Evolutionary conservation across 768 basidiomycete genomes (phyloP).

Genomic region (Ramaria sp.): DNA sequence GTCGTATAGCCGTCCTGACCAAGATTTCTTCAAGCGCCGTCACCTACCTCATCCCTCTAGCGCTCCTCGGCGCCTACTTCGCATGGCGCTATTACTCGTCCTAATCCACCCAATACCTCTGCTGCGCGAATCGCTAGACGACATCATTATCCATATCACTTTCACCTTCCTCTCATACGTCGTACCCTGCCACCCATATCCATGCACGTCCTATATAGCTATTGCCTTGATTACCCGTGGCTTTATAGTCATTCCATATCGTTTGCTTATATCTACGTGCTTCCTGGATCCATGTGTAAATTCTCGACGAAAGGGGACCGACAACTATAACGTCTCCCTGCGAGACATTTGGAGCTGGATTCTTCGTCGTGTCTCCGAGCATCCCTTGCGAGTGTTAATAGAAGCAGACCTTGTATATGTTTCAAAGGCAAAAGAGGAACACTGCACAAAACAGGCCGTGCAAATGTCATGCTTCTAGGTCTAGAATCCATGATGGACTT

Average conservation of each 20-base stretch:
- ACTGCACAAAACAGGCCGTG: too few species aligned
- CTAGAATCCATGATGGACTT: too few species aligned
- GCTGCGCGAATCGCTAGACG: background rate
- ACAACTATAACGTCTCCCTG: too few species aligned
- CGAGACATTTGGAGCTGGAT: too few species aligned
- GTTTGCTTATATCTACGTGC: background rate
- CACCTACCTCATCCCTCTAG: conserved; percentile 80
- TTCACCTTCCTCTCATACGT: background rate
- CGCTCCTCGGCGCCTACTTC: conserved; percentile 74
- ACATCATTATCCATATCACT: background rate
- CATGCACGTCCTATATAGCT: background rate
- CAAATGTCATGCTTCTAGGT: too few species aligned
- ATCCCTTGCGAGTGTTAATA: too few species aligned
- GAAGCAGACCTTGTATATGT: too few species aligned
- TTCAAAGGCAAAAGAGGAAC: too few species aligned
- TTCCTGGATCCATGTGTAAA: too few species aligned
- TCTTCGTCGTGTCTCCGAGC: too few species aligned
- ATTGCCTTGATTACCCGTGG: background rate
- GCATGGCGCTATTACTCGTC: conserved; percentile 68
- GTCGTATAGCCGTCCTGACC: background rate
- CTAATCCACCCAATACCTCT: background rate
- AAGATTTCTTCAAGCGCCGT: conserved; percentile 29
- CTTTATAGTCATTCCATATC: background rate
- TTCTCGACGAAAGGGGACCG: too few species aligned
- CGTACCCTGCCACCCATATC: background rate